Evolutionary conservation across 2,329 filamentous ascomycete species (phyloP), one percentile per base, ranked within the genome.

Genomic region (Daldinia eschscholtzii): DNA sequence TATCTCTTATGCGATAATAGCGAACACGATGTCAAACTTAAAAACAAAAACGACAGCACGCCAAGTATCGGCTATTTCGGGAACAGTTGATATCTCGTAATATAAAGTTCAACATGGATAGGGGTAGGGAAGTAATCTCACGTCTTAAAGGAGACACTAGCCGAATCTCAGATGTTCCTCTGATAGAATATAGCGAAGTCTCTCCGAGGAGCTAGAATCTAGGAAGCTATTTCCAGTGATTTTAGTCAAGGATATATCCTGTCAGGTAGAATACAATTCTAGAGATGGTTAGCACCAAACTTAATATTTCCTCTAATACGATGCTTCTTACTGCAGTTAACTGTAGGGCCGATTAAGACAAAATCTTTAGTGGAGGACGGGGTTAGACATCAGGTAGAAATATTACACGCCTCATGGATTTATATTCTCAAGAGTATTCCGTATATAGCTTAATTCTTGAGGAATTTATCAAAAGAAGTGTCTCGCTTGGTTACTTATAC

Each of bases 21-120:
- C 18, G 18, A 35, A 23, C 35, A 46, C 18, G 30, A 53, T 48
- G 44, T 12, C 20, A 53, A 66, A 69, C 63, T 61, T 57, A 61
- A 69, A 46, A 63, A 41, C 28, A n/a, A 13, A 18, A 23, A 42
- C 48, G 56, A 57, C 9, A 26, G 28, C 37, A 53, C 4, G 50
- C 35, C 42, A 63, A 61, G 63, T 55, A 7, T 64, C 63, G 63
- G 63, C 30, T 53, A 56, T 56, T 26, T 50, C 57, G 59, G 61
- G 63, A 35, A 6, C 15, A 26, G 12, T 57, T 48, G 6, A 55
- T 23, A 60, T 50, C 39, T 50, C 48, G 46, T 28, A 67, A 62
- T 15, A 23, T 44, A 15, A 3, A 37, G 10, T n/a, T 41, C 28
- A 13, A 41, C 57, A 61, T 53, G 61, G 52, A 44, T 15, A 39